Conservation (phyloP, 2,329 filamentous ascomycete species). For the Neonectria neomacrospora region DNA sequence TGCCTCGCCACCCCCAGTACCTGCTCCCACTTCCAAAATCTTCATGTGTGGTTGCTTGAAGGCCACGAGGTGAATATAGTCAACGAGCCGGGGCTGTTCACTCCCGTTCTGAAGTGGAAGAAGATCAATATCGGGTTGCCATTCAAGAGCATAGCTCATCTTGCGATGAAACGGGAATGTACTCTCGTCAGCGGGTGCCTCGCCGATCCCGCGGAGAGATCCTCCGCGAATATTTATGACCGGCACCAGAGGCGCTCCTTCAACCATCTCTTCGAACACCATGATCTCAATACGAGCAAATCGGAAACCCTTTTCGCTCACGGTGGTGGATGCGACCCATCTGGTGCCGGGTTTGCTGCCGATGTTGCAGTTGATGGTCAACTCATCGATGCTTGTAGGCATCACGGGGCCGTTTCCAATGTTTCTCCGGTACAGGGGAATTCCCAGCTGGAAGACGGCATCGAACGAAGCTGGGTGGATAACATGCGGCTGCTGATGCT, state of each 20-base stretch:
- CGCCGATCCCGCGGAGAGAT: constrained; percentile 24
- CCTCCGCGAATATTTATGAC: constrained; percentile 19
- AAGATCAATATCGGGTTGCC: constrained; percentile 24
- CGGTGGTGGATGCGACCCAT: constrained; percentile 23
- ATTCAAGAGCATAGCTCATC: constrained; percentile 26
- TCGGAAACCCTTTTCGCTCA: constrained; percentile 21
- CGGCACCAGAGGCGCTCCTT: constrained; percentile 10
- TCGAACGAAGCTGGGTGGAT: constrained; percentile 53
- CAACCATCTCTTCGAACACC: constrained; percentile 20
- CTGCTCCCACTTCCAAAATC: constrained; percentile 20
- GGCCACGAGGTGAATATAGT: constrained; percentile 23
- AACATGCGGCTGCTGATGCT: constrained; percentile 43
- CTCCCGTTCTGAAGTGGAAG: not conserved
- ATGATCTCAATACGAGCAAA: constrained; percentile 26
- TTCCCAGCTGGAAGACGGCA: constrained; percentile 45
- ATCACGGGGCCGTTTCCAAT: constrained; percentile 28
- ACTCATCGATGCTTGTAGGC: constrained; percentile 28
- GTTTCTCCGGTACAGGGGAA: constrained; percentile 20
- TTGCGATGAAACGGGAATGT: constrained; percentile 25
- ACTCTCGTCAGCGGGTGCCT: constrained; percentile 20
- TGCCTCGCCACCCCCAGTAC: not conserved
- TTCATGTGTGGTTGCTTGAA: constrained; percentile 30
- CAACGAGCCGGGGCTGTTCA: constrained; percentile 1
- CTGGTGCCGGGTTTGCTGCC: constrained; percentile 22
- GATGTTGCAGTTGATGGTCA: constrained; percentile 21